A percentile compares a stretch with the other conserved stretches of the same genome.
Evolutionary conservation across 73 alveolate species (phyloP).

Genomic region (Paramecium biaurelia): DNA sequence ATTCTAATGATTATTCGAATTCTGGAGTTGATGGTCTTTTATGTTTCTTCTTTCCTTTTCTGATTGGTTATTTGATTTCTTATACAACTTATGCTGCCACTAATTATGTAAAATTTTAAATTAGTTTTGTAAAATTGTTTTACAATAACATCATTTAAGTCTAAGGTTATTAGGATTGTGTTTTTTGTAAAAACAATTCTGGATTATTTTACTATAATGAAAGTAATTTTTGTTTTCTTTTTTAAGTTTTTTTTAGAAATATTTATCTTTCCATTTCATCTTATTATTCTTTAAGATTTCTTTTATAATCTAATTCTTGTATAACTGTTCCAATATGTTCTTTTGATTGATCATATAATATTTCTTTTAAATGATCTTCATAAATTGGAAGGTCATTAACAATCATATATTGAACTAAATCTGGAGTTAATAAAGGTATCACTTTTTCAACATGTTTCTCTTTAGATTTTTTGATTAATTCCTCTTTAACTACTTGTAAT

Average conservation of each 20-base stretch:
- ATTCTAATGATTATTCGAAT: conserved; percentile 3
- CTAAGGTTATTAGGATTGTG: neutral
- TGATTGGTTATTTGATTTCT: neutral
- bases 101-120: neutral
- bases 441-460: neutral
- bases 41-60: neutral
- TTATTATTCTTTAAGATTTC: neutral
- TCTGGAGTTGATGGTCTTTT: conserved; percentile 42
- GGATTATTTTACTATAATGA: neutral
- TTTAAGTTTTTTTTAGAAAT: neutral
- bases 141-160: neutral
- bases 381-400: conserved; percentile 27
- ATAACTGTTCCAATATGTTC: neutral
- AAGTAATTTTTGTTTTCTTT: neutral
- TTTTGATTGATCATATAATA: neutral
- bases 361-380: conserved; percentile 36
- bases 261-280: neutral
- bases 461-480: conserved; percentile 6
- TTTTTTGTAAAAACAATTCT: neutral
- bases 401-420: neutral
- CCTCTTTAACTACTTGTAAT: conserved; percentile 1
- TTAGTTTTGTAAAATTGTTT: neutral
- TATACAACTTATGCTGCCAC: conserved; percentile 11
- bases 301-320: neutral
- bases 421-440: neutral